Percentiles rank a stretch among this genome's conserved stretches.
Conservation (phyloP, 768 basidiomycete genomes). For the Dictyophora rubrovolvata region DNA sequence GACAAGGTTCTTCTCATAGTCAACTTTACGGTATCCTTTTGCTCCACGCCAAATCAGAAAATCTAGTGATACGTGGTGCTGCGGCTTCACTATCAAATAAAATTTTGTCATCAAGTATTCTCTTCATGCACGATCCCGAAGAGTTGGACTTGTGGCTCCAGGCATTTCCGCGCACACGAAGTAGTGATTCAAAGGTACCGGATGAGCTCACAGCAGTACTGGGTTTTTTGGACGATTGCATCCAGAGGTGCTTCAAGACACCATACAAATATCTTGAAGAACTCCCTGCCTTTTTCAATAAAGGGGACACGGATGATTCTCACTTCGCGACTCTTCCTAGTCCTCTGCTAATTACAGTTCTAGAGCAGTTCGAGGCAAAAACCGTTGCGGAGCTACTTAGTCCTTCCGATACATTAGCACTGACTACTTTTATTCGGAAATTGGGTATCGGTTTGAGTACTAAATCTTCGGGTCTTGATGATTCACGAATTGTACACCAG, state of each 20-base stretch:
- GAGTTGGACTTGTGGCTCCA: conserved; percentile 71
- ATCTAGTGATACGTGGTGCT: conserved; percentile 38
- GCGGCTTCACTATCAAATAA: conserved; percentile 48
- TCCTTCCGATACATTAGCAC: conserved; percentile 51
- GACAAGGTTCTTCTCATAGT: conserved; percentile 32
- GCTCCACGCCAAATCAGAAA: conserved; percentile 41
- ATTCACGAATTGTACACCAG: conserved; percentile 24
- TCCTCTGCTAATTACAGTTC: conserved; percentile 67
- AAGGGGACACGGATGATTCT: background rate
- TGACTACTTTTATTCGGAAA: conserved; percentile 55
- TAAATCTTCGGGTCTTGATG: conserved; percentile 37
- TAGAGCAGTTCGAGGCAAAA: conserved; percentile 72
- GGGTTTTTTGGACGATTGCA: conserved; percentile 76
- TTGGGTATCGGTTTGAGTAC: conserved; percentile 47
- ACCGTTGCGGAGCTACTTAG: conserved; percentile 41
- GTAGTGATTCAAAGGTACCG: conserved; percentile 30
- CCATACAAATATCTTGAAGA: conserved; percentile 84
- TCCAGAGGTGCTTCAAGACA: conserved; percentile 69
- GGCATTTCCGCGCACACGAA: conserved; percentile 42
- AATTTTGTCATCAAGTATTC: conserved; percentile 58
- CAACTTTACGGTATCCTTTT: conserved; percentile 66
- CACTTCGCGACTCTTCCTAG: conserved; percentile 31
- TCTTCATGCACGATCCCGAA: conserved; percentile 68
- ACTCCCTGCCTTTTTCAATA: conserved; percentile 24
- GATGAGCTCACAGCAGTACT: conserved; percentile 42